Conservation (phyloP, 371 early-diverging fungal species). For the Rhizomucor pusillus region DNA sequence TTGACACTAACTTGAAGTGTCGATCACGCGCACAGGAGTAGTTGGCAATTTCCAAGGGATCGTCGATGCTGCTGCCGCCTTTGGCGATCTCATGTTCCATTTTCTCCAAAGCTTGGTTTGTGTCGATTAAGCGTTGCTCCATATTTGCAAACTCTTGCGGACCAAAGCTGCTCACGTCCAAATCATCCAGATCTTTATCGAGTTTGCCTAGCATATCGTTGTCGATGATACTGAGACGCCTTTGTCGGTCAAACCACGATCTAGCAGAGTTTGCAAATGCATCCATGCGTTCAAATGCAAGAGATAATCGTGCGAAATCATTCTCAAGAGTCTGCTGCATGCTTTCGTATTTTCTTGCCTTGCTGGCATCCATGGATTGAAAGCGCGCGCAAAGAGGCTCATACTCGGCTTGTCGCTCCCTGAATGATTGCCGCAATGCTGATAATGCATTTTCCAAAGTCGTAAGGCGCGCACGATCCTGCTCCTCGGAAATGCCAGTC, state of each 20-base stretch:
- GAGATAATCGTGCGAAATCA: constrained; percentile 27
- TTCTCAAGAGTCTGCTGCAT: constrained; percentile 16
- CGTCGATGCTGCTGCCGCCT: constrained; percentile 23
- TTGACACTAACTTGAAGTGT: constrained; percentile 16
- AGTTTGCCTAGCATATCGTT: constrained; percentile 20
- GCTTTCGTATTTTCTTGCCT: constrained; percentile 20
- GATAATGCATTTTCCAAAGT: constrained; percentile 16
- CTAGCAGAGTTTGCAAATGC: constrained; percentile 26
- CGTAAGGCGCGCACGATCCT: constrained; percentile 31
- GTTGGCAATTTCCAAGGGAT: constrained; percentile 43
- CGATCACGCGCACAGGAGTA: constrained; percentile 44
- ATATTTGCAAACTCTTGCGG: constrained; percentile 15
- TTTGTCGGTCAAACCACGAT: constrained; percentile 41
- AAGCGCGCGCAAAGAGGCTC: constrained; percentile 21
- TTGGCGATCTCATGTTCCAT: constrained; percentile 20
- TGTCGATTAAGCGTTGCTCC: constrained; percentile 22
- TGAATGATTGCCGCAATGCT: constrained; percentile 13
- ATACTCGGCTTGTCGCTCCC: constrained; percentile 17
- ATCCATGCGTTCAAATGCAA: constrained; percentile 23
- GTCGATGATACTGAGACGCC: constrained; percentile 26
- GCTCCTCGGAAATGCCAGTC: constrained; percentile 42
- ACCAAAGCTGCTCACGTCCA: constrained; percentile 23
- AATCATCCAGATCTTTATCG: constrained; percentile 24
- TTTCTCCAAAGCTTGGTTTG: constrained; percentile 18
- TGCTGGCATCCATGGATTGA: constrained; percentile 15